Conservation (phyloP, 352 stramenopile genomes). For the Phytopythium chamaehyphon region DNA sequence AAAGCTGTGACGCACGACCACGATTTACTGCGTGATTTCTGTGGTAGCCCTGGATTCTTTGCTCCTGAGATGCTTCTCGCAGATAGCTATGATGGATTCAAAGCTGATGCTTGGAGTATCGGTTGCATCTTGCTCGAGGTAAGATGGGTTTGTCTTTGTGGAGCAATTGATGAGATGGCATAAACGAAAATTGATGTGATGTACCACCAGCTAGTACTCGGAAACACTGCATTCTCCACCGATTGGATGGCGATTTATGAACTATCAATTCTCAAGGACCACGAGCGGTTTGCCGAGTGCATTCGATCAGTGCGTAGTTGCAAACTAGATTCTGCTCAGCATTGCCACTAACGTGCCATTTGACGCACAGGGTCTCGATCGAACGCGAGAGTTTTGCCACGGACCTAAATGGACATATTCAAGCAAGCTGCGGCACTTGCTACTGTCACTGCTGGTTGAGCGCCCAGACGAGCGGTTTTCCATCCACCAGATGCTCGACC, state of each 20-base stretch:
- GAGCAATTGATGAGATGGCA: neutral
- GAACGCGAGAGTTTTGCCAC: constrained; percentile 25
- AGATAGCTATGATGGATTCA: constrained; percentile 62
- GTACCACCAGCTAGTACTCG: constrained; percentile 62
- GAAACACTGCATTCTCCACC: constrained; percentile 72
- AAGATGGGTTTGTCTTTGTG: too few species aligned
- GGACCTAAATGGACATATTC: constrained; percentile 47
- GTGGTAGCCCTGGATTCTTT: constrained; percentile 82
- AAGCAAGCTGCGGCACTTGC: constrained; percentile 25
- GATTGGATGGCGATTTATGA: constrained; percentile 87
- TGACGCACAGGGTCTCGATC: constrained; percentile 22
- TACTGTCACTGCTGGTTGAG: constrained; percentile 41
- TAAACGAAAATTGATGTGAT: too few species aligned
- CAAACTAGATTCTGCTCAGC: too few species aligned
- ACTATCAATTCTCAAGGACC: constrained; percentile 69
- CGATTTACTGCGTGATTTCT: constrained; percentile 61
- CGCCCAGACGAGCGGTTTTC: constrained; percentile 31
- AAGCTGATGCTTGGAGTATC: constrained; percentile 84
- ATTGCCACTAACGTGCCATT: neutral
- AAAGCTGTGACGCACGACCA: constrained; percentile 30
- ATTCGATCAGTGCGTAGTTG: constrained; percentile 26
- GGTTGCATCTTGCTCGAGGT: constrained; percentile 85
- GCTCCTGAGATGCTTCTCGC: constrained; percentile 73
- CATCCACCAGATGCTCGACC: constrained; percentile 40
- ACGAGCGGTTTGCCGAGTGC: constrained; percentile 32